These are phyloP conservation scores for Phycomyces blakesleeanus DNA, from an alignment of 192 early-diverging fungal genomes.

Conservation along the genomic window DNA sequence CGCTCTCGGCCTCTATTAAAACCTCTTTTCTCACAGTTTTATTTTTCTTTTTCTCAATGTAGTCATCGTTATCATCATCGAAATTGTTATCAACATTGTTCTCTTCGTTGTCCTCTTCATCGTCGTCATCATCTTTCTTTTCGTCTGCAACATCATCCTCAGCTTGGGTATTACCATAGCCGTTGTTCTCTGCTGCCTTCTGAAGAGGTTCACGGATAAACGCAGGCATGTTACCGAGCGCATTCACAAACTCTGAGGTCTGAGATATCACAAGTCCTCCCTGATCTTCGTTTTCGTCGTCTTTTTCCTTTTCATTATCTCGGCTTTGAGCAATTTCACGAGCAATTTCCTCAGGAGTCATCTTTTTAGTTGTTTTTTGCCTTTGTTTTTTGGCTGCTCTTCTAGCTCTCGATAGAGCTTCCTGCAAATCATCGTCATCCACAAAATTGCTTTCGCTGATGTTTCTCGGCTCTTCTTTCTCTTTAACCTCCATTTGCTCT, in stretches of 20 bases:
- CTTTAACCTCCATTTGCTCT: background rate
- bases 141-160: conserved; percentile 8
- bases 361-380: conserved; percentile 30
- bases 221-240: conserved; percentile 32
- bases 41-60: too few relatives aligned
- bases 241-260: conserved; percentile 85
- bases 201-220: conserved; percentile 3
- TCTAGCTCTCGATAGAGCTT: conserved; percentile 74
- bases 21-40: too few relatives aligned
- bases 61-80: too few relatives aligned
- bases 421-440: conserved; percentile 93
- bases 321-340: conserved; percentile 40
- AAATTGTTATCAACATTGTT: too few relatives aligned
- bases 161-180: conserved; percentile 6
- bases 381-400: conserved; percentile 56
- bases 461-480: background rate
- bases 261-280: conserved; percentile 73
- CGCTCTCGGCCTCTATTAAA: conserved; percentile 9
- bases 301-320: conserved; percentile 33
- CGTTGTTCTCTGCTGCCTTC: conserved; percentile 12
- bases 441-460: conserved; percentile 72
- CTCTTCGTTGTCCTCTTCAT: background rate
- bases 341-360: conserved; percentile 61
- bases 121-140: conserved; percentile 30
- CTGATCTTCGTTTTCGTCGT: conserved; percentile 30